Conservation (phyloP, 75 land plant genomes). For the Ceratopteris richardii region DNA sequence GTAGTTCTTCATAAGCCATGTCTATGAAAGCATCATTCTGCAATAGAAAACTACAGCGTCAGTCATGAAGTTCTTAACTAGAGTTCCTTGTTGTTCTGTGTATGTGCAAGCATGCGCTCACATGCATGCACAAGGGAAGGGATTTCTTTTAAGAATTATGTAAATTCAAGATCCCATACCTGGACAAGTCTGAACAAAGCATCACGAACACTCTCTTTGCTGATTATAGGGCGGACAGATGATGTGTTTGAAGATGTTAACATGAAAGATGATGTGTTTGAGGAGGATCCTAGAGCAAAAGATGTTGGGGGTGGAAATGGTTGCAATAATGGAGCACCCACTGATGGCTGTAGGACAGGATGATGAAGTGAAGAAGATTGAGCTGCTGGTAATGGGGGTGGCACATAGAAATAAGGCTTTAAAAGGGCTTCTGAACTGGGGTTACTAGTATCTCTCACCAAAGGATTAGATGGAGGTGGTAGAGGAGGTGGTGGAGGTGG, state of each 20-base stretch:
- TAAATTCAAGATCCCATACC: slow-evolving; percentile 44
- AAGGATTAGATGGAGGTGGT: slow-evolving; percentile 3
- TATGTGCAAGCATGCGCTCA: no score
- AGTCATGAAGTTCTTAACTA: no score
- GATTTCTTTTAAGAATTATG: no score
- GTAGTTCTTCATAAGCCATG: slow-evolving; percentile 65
- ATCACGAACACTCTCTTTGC: slow-evolving; percentile 71
- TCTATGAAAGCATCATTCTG: slow-evolving; percentile 85
- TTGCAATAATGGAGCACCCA: slow-evolving; percentile 74
- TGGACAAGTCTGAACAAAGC: slow-evolving; percentile 63
- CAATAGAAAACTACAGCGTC: no score
- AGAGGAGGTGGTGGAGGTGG: slow-evolving; percentile 18
- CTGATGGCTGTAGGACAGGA: slow-evolving; percentile 55
- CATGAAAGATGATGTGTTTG: slow-evolving; percentile 65
- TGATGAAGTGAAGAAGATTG: slow-evolving; percentile 36
- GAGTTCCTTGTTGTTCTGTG: neutral
- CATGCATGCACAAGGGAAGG: no score
- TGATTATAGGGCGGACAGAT: slow-evolving; percentile 41
- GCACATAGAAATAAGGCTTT: slow-evolving; percentile 63
- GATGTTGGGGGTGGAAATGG: slow-evolving; percentile 79
- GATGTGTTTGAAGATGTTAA: slow-evolving; percentile 42
- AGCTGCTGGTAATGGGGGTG: slow-evolving; percentile 38
- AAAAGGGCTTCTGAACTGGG: slow-evolving; percentile 31
- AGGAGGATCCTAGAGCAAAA: no score
- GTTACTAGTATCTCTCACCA: neutral